Evolutionary conservation across 148 eudicot species (phyloP).

Genomic region (Arbutus unedo): DNA sequence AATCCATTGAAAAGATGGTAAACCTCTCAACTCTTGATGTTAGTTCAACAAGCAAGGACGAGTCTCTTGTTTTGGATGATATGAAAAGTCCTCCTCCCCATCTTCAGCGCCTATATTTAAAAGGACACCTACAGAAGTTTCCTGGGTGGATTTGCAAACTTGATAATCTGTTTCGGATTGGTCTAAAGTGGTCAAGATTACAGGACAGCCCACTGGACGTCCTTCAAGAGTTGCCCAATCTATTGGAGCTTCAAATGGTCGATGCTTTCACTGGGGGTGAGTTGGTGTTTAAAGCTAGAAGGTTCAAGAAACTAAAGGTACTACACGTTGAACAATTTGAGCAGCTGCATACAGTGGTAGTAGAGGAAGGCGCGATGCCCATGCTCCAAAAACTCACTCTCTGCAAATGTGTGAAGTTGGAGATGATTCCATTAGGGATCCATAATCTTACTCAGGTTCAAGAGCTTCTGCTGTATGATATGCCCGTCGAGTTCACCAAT

Average conservation of each 20-base stretch:
- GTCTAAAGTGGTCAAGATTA: conserved; percentile 26
- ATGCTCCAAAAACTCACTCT: conserved; percentile 19
- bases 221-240: conserved; percentile 29
- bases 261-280: conserved; percentile 23
- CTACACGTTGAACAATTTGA: conserved; percentile 23
- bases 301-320: conserved; percentile 34
- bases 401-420: background rate
- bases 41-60: conserved; percentile 2
- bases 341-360: conserved; percentile 3
- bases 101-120: conserved; percentile 23
- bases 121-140: conserved; percentile 14
- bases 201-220: conserved; percentile 12
- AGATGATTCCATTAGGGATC: conserved; percentile 18
- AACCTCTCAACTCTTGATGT: conserved; percentile 23
- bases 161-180: conserved; percentile 11
- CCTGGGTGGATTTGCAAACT: conserved; percentile 23
- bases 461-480: conserved; percentile 19
- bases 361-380: conserved; percentile 17
- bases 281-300: conserved; percentile 20
- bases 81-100: conserved; percentile 17
- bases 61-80: conserved; percentile 20
- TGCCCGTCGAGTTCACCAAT: conserved; percentile 14
- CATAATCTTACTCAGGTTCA: conserved; percentile 12
- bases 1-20: conserved; percentile 22
- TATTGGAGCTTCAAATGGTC: conserved; percentile 31